These are phyloP conservation scores for Odonthalia washingtoniensis DNA, from an alignment of 31 red algal genomes.

Conservation along the genomic window DNA sequence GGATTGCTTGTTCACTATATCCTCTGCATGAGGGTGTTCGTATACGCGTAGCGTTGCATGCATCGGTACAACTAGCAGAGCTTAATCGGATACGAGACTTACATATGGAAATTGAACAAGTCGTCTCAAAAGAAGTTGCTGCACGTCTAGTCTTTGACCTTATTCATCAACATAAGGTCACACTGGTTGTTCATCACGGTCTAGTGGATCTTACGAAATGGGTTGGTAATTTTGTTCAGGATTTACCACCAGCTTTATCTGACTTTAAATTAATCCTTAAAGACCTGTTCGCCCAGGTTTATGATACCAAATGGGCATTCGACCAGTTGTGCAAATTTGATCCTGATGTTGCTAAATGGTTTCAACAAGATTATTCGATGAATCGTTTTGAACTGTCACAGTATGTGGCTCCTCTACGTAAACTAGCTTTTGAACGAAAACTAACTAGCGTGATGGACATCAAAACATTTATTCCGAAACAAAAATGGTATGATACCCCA, in stretches of 20 bases:
- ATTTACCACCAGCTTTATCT: conserved; percentile 35
- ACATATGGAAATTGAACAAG: conserved; percentile 29
- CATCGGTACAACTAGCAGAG: conserved; percentile 26
- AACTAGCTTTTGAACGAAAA: conserved; percentile 18
- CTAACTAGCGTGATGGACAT: not conserved
- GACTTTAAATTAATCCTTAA: conserved; percentile 51
- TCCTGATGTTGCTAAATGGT: conserved; percentile 20
- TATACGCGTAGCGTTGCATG: conserved; percentile 35
- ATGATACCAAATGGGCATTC: conserved; percentile 56
- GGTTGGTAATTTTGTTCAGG: conserved; percentile 59
- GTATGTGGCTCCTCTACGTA: conserved; percentile 12
- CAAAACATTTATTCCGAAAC: conserved; percentile 48
- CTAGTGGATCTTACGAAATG: conserved; percentile 65
- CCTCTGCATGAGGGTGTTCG: conserved; percentile 33
- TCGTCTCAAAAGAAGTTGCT: conserved; percentile 42
- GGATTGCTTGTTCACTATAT: conserved; percentile 15
- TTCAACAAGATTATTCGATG: not conserved
- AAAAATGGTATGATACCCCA: not conserved
- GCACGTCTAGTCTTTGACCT: conserved; percentile 73
- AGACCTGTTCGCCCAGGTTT: conserved; percentile 42
- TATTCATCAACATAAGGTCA: conserved; percentile 31
- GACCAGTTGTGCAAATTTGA: conserved; percentile 17
- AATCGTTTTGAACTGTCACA: not conserved
- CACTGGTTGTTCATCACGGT: conserved; percentile 73
- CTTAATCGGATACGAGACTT: conserved; percentile 18